Evolutionary conservation across 208 protist genomes (phyloP), one percentile per base, ranked within the genome.

Genomic region (Phytomonas sp.): DNA sequence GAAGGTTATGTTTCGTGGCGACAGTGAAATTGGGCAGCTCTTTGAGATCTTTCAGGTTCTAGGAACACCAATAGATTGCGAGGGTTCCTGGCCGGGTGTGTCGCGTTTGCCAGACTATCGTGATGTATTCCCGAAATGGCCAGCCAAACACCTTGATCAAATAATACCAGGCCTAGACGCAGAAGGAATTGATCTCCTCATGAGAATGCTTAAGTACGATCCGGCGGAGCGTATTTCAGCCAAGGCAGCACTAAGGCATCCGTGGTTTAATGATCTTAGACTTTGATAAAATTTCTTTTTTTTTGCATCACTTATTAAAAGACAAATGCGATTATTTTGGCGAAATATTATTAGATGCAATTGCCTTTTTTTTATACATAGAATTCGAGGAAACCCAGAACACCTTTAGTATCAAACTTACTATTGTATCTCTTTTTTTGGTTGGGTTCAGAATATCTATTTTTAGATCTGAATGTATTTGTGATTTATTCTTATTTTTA

Each of bases 41-140:
- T 98, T 98, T 77, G 90, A 97, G 67, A 99, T 99, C 76, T 99
- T 99, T 77, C 91, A 97, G 69, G 76, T 85, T n/a, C 85, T 99
- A 46, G 97, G 98, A 36, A 99, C 97, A 15, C 98, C 98, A 7
- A 97, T 66, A 59, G 97, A 99, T 79, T 74, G 89, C 13, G 81
- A 91, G 36, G 91, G 78, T 32, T 97, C 91, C 30, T 99, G 99
- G 99, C 94, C 95, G 4, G 98, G 98, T 43, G 98, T 99, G 8
- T 95, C 96, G 15, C 67, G 85, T n/a, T 88, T 99, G 29, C 98
- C 97, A 28, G 94, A 99, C 75, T 99, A 97, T 74, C 98, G 96
- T 69, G 74, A 89, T 70, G 97, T 94, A 11, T 99, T 98, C 76
- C 98, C 96, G 4, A 83, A 96, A 53, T 99, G 92, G 94, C 67